Conservation (phyloP, 768 basidiomycete genomes). For the Paxillus involutus region DNA sequence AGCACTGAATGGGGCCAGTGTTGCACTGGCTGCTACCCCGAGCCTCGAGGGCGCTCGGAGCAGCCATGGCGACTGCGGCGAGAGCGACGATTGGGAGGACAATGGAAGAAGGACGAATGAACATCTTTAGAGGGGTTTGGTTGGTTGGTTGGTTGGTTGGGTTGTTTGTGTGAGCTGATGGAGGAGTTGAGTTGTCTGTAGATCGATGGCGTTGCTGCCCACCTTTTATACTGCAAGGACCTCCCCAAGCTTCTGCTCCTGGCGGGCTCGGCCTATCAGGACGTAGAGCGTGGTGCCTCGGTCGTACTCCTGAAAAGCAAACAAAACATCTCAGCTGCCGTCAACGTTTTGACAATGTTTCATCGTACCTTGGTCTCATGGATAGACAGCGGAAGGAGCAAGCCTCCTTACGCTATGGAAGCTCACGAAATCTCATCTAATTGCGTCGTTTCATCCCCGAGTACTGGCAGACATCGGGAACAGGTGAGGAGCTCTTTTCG, state of each 20-base stretch:
- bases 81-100: neutral
- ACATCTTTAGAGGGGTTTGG: neutral
- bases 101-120: constrained; percentile 1
- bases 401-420: too few relatives aligned
- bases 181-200: neutral
- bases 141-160: neutral
- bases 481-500: too few relatives aligned
- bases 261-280: too few relatives aligned
- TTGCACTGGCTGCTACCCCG: constrained; percentile 3
- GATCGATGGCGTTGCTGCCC: neutral
- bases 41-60: neutral
- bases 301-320: too few relatives aligned
- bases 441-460: too few relatives aligned
- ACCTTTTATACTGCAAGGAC: neutral
- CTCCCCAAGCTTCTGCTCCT: neutral
- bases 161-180: neutral
- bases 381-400: neutral
- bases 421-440: too few relatives aligned
- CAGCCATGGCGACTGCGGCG: too few relatives aligned
- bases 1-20: constrained; percentile 14
- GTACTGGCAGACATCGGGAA: too few relatives aligned
- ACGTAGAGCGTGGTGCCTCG: too few relatives aligned
- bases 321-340: too few relatives aligned
- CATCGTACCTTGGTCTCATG: neutral
- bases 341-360: neutral